Evolutionary conservation across 23 red algal species (phyloP), one percentile per base, ranked within the genome.

Genomic region (Agarophyton chilense): DNA sequence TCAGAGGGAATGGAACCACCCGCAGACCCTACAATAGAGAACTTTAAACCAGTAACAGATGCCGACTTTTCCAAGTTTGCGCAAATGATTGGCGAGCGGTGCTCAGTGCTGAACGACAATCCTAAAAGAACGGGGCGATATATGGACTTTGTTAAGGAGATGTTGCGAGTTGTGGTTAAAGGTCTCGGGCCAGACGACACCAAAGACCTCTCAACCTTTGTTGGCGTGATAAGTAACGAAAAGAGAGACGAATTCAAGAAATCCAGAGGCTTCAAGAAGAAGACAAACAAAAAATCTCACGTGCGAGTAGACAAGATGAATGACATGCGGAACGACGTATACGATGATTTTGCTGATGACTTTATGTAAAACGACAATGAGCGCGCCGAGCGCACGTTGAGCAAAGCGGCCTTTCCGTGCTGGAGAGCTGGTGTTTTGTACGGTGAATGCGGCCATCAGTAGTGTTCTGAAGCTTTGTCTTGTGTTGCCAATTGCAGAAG

Each of bases 231-330:
- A 31, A 64, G 76, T 33, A 94, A 94, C 49, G 92, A 87, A 40
- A 94, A 94, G 83, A 58, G 83, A 46, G 76, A 94, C 33, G 82
- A 88, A 58, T 56, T 82, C 25, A 84, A 83, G 28, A 88, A 66
- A 50, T 63, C 81, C 26, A 86, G 64, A 44, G 92, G 92, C 44
- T 57, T 79, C 56, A 94, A 94, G 82, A 94, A 94, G 81, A 94
- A 88, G 74, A 56, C 72, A 22, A 85, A 74, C 46, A 89, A 88
- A 55, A 94, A 94, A 72, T 52, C 45, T 4, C 21, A 77, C 8
- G 73, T 90, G 52, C 52, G 86, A 36, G 86, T 90, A 51, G 86
- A 90, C 61, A 62, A 66, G 73, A 52, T 52, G 33, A 70, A 33
- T 34, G 86, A 90, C 52, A 78, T 90, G 73, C 86, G 73, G 1